phyloP scores from a whole-genome alignment of 1,284 basidiomycete genomes.

The Heliocybe sulcata region DNA sequence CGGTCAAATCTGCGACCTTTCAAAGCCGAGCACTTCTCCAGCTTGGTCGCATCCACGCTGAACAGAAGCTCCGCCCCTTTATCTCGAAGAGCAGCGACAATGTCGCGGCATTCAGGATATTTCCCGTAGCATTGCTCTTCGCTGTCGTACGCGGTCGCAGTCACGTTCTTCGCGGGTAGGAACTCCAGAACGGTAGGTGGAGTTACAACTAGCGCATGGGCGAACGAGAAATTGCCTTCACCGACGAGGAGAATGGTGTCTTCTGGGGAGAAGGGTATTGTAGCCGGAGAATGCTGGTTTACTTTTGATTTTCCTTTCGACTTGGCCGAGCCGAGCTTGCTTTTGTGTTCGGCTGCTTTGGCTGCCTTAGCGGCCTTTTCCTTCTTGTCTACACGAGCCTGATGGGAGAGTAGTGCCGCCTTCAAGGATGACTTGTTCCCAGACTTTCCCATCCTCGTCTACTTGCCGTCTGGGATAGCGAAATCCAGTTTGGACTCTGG shows the following conservation, averaged over 20 bases:
- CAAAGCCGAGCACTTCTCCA: conserved; percentile 54
- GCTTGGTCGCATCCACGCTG: conserved; percentile 75
- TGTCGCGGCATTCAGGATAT: conserved; percentile 73
- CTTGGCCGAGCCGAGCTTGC: conserved; percentile 17
- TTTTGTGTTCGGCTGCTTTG: conserved; percentile 40
- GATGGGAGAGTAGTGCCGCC: conserved; percentile 57
- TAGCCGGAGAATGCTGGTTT: conserved; percentile 23
- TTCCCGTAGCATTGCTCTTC: conserved; percentile 76
- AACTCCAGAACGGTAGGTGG: conserved; percentile 41
- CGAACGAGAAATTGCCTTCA: conserved; percentile 96
- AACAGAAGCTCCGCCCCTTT: conserved; percentile 75
- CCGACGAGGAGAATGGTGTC: conserved; percentile 87
- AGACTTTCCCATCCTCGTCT: neutral
- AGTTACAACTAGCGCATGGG: conserved; percentile 63
- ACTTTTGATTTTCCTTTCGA: conserved; percentile 21
- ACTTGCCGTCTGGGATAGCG: neutral
- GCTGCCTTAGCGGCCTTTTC: conserved; percentile 39
- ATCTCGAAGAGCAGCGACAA: conserved; percentile 48
- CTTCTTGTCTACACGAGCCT: conserved; percentile 57
- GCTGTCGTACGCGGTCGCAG: conserved; percentile 85
- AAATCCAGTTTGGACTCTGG: too few species aligned
- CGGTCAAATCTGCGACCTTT: conserved; percentile 65
- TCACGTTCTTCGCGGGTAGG: conserved; percentile 63
- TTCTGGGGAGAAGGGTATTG: conserved; percentile 66
- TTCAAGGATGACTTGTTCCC: conserved; percentile 50